phyloP scores from a whole-genome alignment of 306 rosid species.

The Argentina anserina region DNA sequence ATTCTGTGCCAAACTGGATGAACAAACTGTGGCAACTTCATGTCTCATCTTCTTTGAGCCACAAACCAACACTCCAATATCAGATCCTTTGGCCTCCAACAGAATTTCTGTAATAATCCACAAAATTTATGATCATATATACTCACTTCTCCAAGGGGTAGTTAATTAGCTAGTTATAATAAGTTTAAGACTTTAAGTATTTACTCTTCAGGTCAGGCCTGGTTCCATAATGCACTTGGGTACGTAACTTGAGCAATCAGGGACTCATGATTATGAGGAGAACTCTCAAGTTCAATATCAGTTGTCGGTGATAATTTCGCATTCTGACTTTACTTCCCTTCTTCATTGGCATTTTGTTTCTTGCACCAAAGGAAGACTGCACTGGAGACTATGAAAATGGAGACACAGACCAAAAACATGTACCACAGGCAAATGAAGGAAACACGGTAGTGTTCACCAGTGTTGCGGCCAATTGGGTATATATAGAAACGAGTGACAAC shows the following conservation, averaged over 20 bases:
- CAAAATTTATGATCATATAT: not conserved
- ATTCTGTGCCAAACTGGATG: constrained; percentile 35
- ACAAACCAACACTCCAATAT: constrained; percentile 45
- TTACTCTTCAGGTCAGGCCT: constrained; percentile 46
- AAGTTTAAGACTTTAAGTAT: not conserved
- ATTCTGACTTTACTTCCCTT: constrained; percentile 17
- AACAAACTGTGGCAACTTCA: constrained; percentile 47
- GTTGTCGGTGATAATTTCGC: constrained; percentile 21
- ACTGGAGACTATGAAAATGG: constrained; percentile 38
- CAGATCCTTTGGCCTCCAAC: constrained; percentile 34
- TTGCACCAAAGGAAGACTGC: constrained; percentile 29
- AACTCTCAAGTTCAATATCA: constrained; percentile 41
- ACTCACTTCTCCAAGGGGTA: not conserved
- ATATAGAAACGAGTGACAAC: constrained; percentile 35
- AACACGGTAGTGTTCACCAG: constrained; percentile 26
- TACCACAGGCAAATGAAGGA: constrained; percentile 39
- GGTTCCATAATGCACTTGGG: constrained; percentile 34
- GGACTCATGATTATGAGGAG: constrained; percentile 24
- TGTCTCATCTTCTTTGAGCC: constrained; percentile 53
- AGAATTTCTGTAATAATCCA: constrained; percentile 33
- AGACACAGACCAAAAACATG: constrained; percentile 36
- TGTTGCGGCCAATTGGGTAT: constrained; percentile 30
- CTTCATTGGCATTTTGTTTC: constrained; percentile 25
- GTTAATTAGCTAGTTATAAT: not conserved
- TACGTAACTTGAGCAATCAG: constrained; percentile 31